These are phyloP conservation scores for Datisca glomerata DNA, from an alignment of 306 rosid genomes.

Conservation along the genomic window DNA sequence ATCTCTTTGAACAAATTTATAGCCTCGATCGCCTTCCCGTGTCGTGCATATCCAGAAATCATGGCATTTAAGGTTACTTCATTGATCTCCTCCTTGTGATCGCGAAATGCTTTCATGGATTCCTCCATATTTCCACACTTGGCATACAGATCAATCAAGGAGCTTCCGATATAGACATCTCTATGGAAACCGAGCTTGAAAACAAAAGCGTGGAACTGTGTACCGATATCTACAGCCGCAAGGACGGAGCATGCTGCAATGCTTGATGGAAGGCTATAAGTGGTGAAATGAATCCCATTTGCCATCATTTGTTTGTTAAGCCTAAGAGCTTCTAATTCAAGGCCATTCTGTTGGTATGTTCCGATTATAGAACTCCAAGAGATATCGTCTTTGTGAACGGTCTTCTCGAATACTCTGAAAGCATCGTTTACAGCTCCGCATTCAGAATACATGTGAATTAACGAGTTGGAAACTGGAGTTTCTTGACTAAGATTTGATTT, in stretches of 20 bases:
- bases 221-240: slow-evolving; percentile 21
- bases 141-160: slow-evolving; percentile 40
- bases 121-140: slow-evolving; percentile 35
- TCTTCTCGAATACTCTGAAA: slow-evolving; percentile 24
- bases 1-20: slow-evolving; percentile 22
- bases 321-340: slow-evolving; percentile 28
- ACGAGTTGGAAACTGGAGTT: slow-evolving; percentile 33
- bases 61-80: slow-evolving; percentile 39
- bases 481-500: slow-evolving; percentile 21
- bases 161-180: slow-evolving; percentile 37
- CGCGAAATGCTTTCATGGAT: slow-evolving; percentile 26
- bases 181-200: slow-evolving; percentile 29
- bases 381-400: slow-evolving; percentile 27
- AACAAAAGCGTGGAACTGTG: slow-evolving; percentile 24
- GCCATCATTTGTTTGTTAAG: slow-evolving; percentile 37
- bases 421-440: slow-evolving; percentile 25
- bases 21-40: slow-evolving; percentile 35
- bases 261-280: slow-evolving; percentile 39
- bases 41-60: slow-evolving; percentile 37
- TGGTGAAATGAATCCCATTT: slow-evolving; percentile 29
- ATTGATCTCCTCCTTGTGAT: slow-evolving; percentile 19
- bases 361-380: slow-evolving; percentile 45
- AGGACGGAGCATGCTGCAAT: slow-evolving; percentile 35
- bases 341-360: slow-evolving; percentile 31
- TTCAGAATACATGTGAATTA: slow-evolving; percentile 40